These are phyloP conservation scores for Passiflora organensis DNA, from an alignment of 345 rosid species.

Conservation along the genomic window DNA sequence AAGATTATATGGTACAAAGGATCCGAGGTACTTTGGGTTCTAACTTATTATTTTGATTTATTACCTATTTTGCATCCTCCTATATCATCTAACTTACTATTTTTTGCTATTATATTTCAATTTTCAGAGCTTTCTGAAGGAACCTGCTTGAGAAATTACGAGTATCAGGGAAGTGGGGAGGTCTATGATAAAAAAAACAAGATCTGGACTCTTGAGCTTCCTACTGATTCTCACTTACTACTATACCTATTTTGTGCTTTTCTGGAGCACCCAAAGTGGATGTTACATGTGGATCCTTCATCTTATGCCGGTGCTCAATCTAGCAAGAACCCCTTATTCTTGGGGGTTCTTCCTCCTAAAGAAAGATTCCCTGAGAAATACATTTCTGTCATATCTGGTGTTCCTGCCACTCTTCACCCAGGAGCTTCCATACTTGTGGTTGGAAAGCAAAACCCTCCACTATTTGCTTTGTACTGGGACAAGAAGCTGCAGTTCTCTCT, in stretches of 20 bases:
- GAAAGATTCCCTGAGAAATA: slow-evolving; percentile 93
- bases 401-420: slow-evolving; percentile 74
- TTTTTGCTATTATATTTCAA: too few relatives aligned
- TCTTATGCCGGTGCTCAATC: slow-evolving; percentile 76
- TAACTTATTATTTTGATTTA: slow-evolving; percentile 8
- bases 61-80: not conserved
- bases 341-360: slow-evolving; percentile 80
- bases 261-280: slow-evolving; percentile 96
- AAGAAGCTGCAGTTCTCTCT: slow-evolving; percentile 76
- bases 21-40: slow-evolving; percentile 49
- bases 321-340: slow-evolving; percentile 78
- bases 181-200: slow-evolving; percentile 57
- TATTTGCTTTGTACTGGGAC: slow-evolving; percentile 87
- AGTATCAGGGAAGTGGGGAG: slow-evolving; percentile 65
- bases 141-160: slow-evolving; percentile 88
- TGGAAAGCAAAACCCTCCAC: slow-evolving; percentile 64
- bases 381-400: slow-evolving; percentile 57
- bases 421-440: slow-evolving; percentile 76
- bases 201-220: slow-evolving; percentile 77
- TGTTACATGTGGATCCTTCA: slow-evolving; percentile 86
- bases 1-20: slow-evolving; percentile 70
- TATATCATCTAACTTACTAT: slow-evolving; percentile 5
- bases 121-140: slow-evolving; percentile 83
- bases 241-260: slow-evolving; percentile 87
- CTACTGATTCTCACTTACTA: slow-evolving; percentile 87